Conservation (phyloP, 805 yeast genomes). For the Nematodospora valgi region DNA sequence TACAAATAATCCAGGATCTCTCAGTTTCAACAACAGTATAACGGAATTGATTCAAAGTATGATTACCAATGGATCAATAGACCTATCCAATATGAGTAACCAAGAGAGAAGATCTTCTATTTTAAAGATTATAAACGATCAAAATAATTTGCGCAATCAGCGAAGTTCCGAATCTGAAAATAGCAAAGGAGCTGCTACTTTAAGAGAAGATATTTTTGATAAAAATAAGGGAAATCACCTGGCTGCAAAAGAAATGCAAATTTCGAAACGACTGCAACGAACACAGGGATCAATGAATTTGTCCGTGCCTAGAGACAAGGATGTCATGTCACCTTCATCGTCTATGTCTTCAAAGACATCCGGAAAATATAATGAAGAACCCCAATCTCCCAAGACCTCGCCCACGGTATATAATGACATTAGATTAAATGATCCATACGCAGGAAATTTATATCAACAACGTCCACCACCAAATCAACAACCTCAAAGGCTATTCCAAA, state of each 20-base stretch:
- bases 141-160: constrained; percentile 16
- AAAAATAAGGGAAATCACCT: constrained; percentile 10
- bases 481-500: not conserved
- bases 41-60: constrained; percentile 31
- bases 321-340: constrained; percentile 32
- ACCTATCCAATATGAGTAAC: constrained; percentile 35
- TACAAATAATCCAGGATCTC: constrained; percentile 12
- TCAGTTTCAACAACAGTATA: constrained; percentile 28
- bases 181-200: constrained; percentile 15
- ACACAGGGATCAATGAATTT: not conserved
- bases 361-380: constrained; percentile 27
- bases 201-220: constrained; percentile 39
- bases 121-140: constrained; percentile 34
- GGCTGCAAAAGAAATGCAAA: not conserved
- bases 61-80: constrained; percentile 33
- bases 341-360: constrained; percentile 33
- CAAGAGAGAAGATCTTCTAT: constrained; percentile 40
- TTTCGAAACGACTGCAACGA: constrained; percentile 3
- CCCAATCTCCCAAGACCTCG: constrained; percentile 40
- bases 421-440: not conserved
- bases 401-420: constrained; percentile 16
- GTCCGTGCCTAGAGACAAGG: constrained; percentile 8
- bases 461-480: constrained; percentile 7
- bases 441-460: constrained; percentile 2
- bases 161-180: constrained; percentile 8